Conservation (phyloP, 1,284 basidiomycete species). For the Porphyrellus sp. region DNA sequence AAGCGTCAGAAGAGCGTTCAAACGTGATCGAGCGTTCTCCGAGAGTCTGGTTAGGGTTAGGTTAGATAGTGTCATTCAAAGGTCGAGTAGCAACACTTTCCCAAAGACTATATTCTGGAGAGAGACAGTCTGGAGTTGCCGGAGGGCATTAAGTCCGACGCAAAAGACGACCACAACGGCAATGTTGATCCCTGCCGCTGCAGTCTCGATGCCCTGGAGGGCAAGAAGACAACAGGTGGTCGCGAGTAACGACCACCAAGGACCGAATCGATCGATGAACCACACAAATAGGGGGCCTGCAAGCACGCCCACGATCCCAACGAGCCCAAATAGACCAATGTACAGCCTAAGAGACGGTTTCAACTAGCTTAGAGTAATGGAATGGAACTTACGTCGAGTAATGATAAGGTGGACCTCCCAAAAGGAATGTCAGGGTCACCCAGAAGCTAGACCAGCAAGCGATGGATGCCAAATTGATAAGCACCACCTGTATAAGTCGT, state of each 20-base stretch:
- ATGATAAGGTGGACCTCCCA: slow-evolving; percentile 60
- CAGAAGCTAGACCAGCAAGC: slow-evolving; percentile 62
- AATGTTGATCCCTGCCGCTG: slow-evolving; percentile 55
- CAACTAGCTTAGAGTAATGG: background rate
- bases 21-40: slow-evolving; percentile 51
- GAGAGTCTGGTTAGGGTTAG: slow-evolving; percentile 44
- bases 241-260: slow-evolving; percentile 60
- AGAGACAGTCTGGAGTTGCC: slow-evolving; percentile 43
- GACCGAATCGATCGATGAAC: slow-evolving; percentile 56
- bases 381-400: slow-evolving; percentile 53
- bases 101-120: slow-evolving; percentile 40
- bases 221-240: slow-evolving; percentile 42
- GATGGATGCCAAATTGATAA: slow-evolving; percentile 54
- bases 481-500: slow-evolving; percentile 56
- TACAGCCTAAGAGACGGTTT: slow-evolving; percentile 41
- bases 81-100: slow-evolving; percentile 13
- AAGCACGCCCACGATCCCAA: slow-evolving; percentile 66
- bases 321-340: slow-evolving; percentile 69
- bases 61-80: background rate
- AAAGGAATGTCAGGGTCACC: slow-evolving; percentile 70
- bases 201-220: slow-evolving; percentile 51
- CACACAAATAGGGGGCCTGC: slow-evolving; percentile 58
- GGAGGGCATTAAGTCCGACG: slow-evolving; percentile 43
- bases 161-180: slow-evolving; percentile 49
- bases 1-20: slow-evolving; percentile 62